Evolutionary conservation across 805 yeast genomes (phyloP), one percentile per base, ranked within the genome.

Genomic region (Candida andamanensis): DNA sequence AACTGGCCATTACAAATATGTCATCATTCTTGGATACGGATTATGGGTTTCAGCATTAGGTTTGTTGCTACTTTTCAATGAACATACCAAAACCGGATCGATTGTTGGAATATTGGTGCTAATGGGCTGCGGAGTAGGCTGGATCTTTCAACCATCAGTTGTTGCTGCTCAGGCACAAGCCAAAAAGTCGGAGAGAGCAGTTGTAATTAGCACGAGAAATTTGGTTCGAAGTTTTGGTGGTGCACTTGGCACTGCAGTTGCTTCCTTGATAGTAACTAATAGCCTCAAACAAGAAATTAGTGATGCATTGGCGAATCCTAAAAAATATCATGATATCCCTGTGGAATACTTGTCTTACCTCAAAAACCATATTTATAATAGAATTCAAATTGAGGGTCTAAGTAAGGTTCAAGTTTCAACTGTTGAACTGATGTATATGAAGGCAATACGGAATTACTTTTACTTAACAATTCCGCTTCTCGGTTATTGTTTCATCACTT

Each of bases 81-180:
- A 46, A 4, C 31, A 54, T 5, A 47, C 60, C 6, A 46, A 45
- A n/a, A 63, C 52, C 2, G 69, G 60, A 1, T 52, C 30, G 6
- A 36, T 66, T 23, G 56, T 47, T 26, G 42, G 32, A 1, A 35
- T 44, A 6, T 30, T 45, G 4, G 16, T 41, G 15, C 24, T 46
- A 28, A 47, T 32, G 41, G 50, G 49, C 41, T 27, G 48, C 4
- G 80, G 79, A 0, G 57, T 62, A 6, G 80, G 77, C 2, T 58
- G 58, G 30, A 63, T 70, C 14, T 72, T 73, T 57, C 78, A 74
- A 46, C 78, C 78, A 4, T 63, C 74, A 1, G 58, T 74, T 52
- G 69, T 74, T 6, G 80, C 78, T 1, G 78, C 65, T 16, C 79
- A 66, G 46, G 63, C 63, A 15, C 79, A 64, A 47, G 42, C 61